Percentiles rank a stretch among this genome's conserved stretches.
Conservation (phyloP, 345 rosid species). For the Litchi chinensis region DNA sequence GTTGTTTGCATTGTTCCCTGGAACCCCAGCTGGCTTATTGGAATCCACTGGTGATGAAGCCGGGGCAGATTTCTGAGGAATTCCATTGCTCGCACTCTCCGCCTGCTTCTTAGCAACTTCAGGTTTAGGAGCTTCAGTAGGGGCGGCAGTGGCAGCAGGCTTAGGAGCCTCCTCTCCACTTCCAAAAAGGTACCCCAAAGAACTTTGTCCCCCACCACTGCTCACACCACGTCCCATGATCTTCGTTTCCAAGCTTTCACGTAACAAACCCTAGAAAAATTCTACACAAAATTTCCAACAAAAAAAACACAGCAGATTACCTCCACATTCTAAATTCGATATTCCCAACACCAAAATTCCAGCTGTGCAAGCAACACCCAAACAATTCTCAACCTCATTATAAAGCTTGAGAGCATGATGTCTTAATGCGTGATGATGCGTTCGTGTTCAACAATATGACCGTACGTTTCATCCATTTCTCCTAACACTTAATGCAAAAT, state of each 20-base stretch:
- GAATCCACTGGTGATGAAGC: constrained; percentile 38
- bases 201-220: constrained; percentile 90
- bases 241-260: constrained; percentile 9
- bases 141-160: constrained; percentile 18
- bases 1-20: constrained; percentile 57
- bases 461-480: no score
- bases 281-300: no score
- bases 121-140: constrained; percentile 57
- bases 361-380: no score
- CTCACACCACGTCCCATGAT: constrained; percentile 88
- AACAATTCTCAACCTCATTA: no score
- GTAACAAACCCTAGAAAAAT: not conserved
- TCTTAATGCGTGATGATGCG: no score
- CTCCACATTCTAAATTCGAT: no score
- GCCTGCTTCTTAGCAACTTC: constrained; percentile 38
- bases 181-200: constrained; percentile 80
- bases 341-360: no score
- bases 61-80: constrained; percentile 35
- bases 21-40: constrained; percentile 68
- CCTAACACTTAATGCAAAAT: no score
- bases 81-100: constrained; percentile 30
- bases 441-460: no score
- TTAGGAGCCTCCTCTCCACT: constrained; percentile 70
- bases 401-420: no score
- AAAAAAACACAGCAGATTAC: no score